Evolutionary conservation across 1,284 basidiomycete species (phyloP), one percentile per base, ranked within the genome.

Genomic region (Fistulinella staudtii): DNA sequence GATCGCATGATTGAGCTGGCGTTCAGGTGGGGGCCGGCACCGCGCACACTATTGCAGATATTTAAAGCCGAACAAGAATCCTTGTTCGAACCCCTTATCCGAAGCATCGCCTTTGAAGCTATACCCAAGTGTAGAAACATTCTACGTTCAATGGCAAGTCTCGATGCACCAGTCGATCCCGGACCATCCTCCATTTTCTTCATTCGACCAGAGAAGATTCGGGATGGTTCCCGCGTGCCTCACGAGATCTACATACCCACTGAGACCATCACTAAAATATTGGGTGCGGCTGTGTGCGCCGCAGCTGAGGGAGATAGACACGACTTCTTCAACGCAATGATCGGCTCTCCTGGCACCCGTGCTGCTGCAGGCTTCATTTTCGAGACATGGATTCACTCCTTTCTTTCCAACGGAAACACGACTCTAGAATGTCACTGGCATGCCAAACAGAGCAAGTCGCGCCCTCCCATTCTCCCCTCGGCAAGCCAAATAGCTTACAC

Each of bases 311-410:
- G 28, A 25, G 38, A 36, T 10, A 41, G 39, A 25, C 39, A 36
- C 35, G 22, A 41, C 17, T 41, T 36, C 25, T 45, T 45, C 44
- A 41, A 45, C 5, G 38, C 23, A 7, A 45, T 45, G 44, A 30
- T 41, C 6, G 14, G 21, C 8, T 36, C 5, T 29, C 45, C 30
- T 1, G 9, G 14, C 14, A 38, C 41, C 34, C 24, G 30, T 10
- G 14, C 13, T 14, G 44, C 34, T 10, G 39, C 36, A 34, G 36
- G 36, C 15, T 45, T 28, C 18, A 44, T 44, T 17, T 44, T 46
- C 30, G 14, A 44, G 30, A 45, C 21, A 11, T 38, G 35, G 41
- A 31, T 27, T 11, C 34, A 38, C 17, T 28, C 41, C 23, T 39
- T 35, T 30, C 11, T 45, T n/a, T 6, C 23, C 25, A 36, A 23